Evolutionary conservation across 2,329 filamentous ascomycete species (phyloP), one percentile per base, ranked within the genome.

Genomic region (Microcyclosporella mali): DNA sequence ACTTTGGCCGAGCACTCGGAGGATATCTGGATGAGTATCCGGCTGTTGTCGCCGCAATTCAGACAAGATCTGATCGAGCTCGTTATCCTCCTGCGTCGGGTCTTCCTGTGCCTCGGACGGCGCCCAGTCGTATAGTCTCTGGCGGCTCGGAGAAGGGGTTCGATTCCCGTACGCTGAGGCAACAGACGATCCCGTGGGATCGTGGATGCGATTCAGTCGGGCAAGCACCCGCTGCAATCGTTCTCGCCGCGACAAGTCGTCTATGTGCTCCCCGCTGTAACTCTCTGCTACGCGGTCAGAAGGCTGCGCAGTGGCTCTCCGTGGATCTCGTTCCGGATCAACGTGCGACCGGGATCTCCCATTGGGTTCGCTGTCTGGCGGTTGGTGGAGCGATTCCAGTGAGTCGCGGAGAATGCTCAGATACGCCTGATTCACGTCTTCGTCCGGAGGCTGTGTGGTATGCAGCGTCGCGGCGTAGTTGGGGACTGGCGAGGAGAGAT

Each of bases 71-170:
- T 60, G 59, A 36, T 68, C 62, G 37, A 69, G 56, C 46, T 69
- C 67, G 41, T 59, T 59, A 12, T 59, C 58, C 39, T 66, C 61
- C 35, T 51, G 48, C 40, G 60, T 57, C 18, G 56, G 57, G 38
- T 64, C 56, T n/a, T 56, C 64, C 27, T 66, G 64, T 7, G 68
- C 68, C n/a, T n/a, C n/a, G 25, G 48, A 47, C 12, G 77, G 77
- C 27, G 76, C 75, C 78, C 78, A 81, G 58, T 79, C 77, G 60
- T 81, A 80, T 33, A 80, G 63, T 41, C 66, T 71, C 53, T 78
- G 75, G 47, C 70, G 62, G 52, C 69, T 70, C 14, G 77, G 58
- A n/a, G 57, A 57, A 18, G 60, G 73, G 7, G 73, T 66, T 37
- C 72, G 71, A 50, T 74, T 70, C 45, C 77, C 72, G 53, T 80